phyloP scores from a whole-genome alignment of 768 basidiomycete species.

The Tricholoma saponaceum region DNA sequence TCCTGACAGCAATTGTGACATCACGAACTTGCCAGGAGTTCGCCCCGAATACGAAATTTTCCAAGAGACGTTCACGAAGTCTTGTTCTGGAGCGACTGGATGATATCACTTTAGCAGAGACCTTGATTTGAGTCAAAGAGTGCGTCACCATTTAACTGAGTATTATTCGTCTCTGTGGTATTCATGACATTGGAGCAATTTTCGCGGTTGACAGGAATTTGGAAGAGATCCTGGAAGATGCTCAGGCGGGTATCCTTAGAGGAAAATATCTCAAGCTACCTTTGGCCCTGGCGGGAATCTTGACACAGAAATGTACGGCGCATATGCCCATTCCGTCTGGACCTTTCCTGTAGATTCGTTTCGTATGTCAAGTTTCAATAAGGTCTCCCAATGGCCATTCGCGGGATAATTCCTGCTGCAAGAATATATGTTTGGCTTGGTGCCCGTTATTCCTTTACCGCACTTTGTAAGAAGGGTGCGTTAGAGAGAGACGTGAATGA shows the following conservation, averaged over 20 bases:
- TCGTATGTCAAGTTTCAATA: slow-evolving; percentile 5
- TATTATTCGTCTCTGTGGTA: neutral
- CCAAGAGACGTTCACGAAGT: slow-evolving; percentile 30
- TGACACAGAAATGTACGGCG: slow-evolving; percentile 16
- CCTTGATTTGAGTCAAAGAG: neutral
- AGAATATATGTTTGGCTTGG: slow-evolving; percentile 14
- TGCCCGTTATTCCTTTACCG: slow-evolving; percentile 7
- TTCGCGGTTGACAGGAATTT: slow-evolving; percentile 28
- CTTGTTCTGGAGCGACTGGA: slow-evolving; percentile 11
- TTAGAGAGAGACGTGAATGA: neutral
- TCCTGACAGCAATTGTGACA: slow-evolving; percentile 13
- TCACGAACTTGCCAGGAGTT: slow-evolving; percentile 17
- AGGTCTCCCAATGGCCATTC: slow-evolving; percentile 22
- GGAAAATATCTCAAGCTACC: slow-evolving; percentile 9
- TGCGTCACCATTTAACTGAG: neutral
- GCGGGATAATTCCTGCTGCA: slow-evolving; percentile 20
- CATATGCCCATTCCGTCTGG: slow-evolving; percentile 11
- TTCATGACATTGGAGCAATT: slow-evolving; percentile 10
- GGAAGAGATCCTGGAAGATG: slow-evolving; percentile 23
- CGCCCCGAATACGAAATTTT: slow-evolving; percentile 26
- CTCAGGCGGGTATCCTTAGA: neutral
- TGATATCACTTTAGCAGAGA: neutral
- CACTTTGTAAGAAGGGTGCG: slow-evolving; percentile 14
- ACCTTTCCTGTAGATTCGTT: slow-evolving; percentile 3
- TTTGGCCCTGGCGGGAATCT: slow-evolving; percentile 22